Percentiles rank a stretch among this genome's conserved stretches.
Conservation (phyloP, 371 early-diverging fungal species). For the Actinomucor elegans region DNA sequence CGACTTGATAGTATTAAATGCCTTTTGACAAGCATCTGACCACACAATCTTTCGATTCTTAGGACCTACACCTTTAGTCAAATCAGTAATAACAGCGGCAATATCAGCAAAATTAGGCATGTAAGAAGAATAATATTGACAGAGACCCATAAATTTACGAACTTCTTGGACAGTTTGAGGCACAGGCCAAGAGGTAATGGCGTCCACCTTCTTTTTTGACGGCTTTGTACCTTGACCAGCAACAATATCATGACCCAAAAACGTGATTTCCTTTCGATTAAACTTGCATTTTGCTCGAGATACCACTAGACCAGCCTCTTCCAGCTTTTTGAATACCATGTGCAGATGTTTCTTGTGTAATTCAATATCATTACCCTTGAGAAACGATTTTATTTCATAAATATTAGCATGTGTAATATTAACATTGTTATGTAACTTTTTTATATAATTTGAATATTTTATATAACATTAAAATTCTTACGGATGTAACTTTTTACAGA, state of each 20-base stretch:
- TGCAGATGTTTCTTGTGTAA: conserved; percentile 34
- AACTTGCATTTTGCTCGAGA: conserved; percentile 56
- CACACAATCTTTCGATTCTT: conserved; percentile 8
- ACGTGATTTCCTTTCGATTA: conserved; percentile 28
- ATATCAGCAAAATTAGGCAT: conserved; percentile 28
- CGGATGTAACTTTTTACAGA: too few species aligned
- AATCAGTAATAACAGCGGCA: conserved; percentile 36
- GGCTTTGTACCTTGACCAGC: conserved; percentile 26
- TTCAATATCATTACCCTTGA: conserved; percentile 28
- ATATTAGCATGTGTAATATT: too few species aligned
- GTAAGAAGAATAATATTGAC: conserved; percentile 32
- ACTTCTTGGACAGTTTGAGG: conserved; percentile 40
- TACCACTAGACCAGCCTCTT: conserved; percentile 28
- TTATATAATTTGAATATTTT: too few species aligned
- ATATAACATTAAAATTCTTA: too few species aligned
- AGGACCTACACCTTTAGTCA: conserved; percentile 23
- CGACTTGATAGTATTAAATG: conserved; percentile 9
- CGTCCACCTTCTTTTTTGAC: conserved; percentile 21
- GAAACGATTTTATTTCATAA: too few species aligned
- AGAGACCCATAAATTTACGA: conserved; percentile 30
- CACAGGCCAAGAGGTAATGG: conserved; percentile 27
- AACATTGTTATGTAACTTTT: too few species aligned
- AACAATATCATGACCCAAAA: conserved; percentile 44
- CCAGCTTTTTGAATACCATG: conserved; percentile 33
- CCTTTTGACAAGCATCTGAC: background rate